Evolutionary conservation across 176 grass and related monocot genomes (phyloP), one percentile per base, ranked within the genome.

Genomic region (Puya raimondii): DNA sequence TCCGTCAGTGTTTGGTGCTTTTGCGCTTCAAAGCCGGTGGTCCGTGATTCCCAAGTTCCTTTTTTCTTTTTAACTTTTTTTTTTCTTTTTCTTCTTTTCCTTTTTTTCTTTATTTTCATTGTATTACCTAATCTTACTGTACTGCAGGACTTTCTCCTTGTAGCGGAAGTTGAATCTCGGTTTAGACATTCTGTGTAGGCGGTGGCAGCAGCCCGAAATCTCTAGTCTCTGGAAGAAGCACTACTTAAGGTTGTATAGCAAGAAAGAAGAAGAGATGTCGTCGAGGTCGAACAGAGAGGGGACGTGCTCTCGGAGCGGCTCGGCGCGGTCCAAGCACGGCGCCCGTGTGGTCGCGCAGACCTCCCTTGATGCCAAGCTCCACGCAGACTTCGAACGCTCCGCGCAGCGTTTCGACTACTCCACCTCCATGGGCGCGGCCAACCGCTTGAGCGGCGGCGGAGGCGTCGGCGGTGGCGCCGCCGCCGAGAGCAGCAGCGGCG

Each of bases 341-440:
- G 91, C 75, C 51, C 80, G 85, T 51, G 82, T 91, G 74, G 91
- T 81, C 53, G 82, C 85, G 22, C 91, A 91, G 82, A 86, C 88
- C 57, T 84, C 82, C 11, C 57, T 88, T 51, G 91, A 96, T 25
- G 89, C 84, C 70, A 81, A 79, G 66, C 86, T 93, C 69, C 89
- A 93, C 77, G 84, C 80, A 8, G 84, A 93, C 50, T 99, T 93
- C 80, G 87, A 99, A 80, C 75, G 74, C 27, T 85, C 84, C 29
- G 86, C 76, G 1, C 76, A 76, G 66, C 77, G 66, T 10, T 99
- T 99, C 68, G 72, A 99, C 72, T 90, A 97, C 75, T 85, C 84
- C 12, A 72, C 84, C 4, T 92, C 89, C 10, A 77, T 83, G 12
- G 77, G 87, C 29, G 85, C 70, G 1, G 80, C 74, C 7, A 50